phyloP scores from a whole-genome alignment of 1,284 basidiomycete genomes.

The Phylloboletellus chloephorus region DNA sequence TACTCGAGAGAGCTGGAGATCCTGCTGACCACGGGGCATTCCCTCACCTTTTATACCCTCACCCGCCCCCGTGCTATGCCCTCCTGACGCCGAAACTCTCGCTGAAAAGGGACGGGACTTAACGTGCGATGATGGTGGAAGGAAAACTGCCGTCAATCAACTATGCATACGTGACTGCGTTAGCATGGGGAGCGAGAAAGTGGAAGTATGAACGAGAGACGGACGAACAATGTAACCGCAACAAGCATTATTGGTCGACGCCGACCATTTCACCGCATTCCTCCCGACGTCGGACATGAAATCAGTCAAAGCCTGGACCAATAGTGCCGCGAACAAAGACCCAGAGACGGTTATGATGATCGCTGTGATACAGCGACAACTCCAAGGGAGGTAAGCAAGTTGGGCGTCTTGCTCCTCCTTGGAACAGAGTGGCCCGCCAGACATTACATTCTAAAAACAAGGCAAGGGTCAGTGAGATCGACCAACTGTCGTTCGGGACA shows the following conservation, averaged over 20 bases:
- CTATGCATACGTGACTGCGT: not conserved
- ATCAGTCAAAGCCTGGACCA: not conserved
- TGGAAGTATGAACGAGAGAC: not conserved
- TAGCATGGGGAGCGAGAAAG: not conserved
- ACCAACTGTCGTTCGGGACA: no score
- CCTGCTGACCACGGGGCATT: not conserved
- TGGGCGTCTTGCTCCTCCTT: not conserved
- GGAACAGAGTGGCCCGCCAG: not conserved
- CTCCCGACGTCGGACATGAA: not conserved
- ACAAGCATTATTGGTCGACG: not conserved
- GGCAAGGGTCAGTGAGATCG: no score
- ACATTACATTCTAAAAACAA: no score
- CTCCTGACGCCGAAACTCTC: not conserved
- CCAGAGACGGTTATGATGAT: not conserved
- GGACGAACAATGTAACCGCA: not conserved
- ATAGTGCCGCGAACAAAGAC: not conserved
- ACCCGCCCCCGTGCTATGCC: not conserved
- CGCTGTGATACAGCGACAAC: not conserved
- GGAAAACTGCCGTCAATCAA: not conserved
- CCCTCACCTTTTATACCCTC: not conserved
- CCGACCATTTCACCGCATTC: not conserved
- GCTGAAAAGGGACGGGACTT: not conserved
- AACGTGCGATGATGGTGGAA: not conserved
- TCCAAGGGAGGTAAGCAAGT: not conserved
- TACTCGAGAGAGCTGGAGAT: not conserved